Evolutionary conservation across 2,329 filamentous ascomycete genomes (phyloP).

Genomic region (Claviceps spartinae): DNA sequence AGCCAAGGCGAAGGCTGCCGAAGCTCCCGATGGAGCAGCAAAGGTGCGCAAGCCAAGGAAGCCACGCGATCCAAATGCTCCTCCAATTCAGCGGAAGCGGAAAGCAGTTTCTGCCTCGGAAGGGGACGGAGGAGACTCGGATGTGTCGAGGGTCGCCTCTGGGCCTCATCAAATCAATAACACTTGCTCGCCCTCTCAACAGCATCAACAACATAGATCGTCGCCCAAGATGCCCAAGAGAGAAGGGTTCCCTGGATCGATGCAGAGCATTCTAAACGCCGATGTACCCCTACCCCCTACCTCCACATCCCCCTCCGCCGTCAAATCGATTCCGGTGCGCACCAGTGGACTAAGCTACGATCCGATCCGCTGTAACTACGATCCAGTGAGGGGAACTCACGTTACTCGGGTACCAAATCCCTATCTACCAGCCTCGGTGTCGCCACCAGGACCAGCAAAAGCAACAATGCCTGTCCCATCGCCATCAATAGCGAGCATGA

Average conservation of each 20-base stretch:
- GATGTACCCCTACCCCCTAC: constrained; percentile 28
- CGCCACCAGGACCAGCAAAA: constrained; percentile 32
- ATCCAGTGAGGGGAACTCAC: constrained; percentile 50
- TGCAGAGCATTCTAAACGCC: constrained; percentile 43
- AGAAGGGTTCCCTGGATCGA: constrained; percentile 36
- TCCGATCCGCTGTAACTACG: constrained; percentile 68
- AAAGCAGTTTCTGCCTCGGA: constrained; percentile 31
- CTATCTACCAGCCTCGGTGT: constrained; percentile 30
- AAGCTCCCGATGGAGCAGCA: constrained; percentile 25
- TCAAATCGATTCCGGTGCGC: constrained; percentile 32
- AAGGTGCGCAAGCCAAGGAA: constrained; percentile 43
- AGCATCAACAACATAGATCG: constrained; percentile 12
- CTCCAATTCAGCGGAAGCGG: constrained; percentile 39
- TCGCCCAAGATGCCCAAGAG: constrained; percentile 36
- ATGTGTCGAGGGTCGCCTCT: constrained; percentile 12
- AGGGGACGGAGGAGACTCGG: constrained; percentile 20
- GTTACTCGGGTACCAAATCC: constrained; percentile 36
- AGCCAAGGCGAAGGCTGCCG: constrained; percentile 28
- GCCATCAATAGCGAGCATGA: constrained; percentile 80
- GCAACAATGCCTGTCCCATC: constrained; percentile 33
- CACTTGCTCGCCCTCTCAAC: constrained; percentile 10
- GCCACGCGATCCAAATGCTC: constrained; percentile 44
- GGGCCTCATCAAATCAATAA: constrained; percentile 11
- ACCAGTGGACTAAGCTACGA: constrained; percentile 78
- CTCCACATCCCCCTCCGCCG: constrained; percentile 25